Percentiles rank a stretch among this genome's conserved stretches.
These are phyloP conservation scores for Umbelopsis sp. DNA, from an alignment of 192 early-diverging fungal species.

Conservation along the genomic window DNA sequence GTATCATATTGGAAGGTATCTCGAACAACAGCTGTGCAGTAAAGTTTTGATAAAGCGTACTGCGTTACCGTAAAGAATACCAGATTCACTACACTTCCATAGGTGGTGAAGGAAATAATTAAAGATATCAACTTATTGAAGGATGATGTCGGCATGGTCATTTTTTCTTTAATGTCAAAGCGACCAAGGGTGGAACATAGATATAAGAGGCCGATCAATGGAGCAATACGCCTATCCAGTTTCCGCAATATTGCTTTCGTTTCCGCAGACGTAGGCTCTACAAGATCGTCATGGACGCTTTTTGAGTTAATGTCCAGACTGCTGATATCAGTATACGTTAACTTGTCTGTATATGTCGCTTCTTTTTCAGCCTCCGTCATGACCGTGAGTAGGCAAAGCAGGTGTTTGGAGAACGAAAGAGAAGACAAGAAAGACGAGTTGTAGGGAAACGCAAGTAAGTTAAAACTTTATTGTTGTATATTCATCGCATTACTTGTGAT, in stretches of 20 bases:
- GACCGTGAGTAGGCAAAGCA: too few species aligned
- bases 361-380: background rate
- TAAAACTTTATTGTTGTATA: too few species aligned
- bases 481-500: too few species aligned
- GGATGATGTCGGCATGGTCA: background rate
- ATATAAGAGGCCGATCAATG: conserved; percentile 64
- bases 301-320: background rate
- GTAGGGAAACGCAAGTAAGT: too few species aligned
- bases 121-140: background rate
- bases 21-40: conserved; percentile 65
- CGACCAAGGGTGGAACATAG: conserved; percentile 71
- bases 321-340: background rate
- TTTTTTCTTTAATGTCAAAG: conserved; percentile 59
- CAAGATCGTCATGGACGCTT: background rate
- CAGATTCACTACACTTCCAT: conserved; percentile 28
- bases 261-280: conserved; percentile 26
- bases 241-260: conserved; percentile 53
- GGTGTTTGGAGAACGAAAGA: background rate
- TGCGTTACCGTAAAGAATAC: background rate
- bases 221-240: conserved; percentile 65
- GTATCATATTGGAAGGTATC: conserved; percentile 70
- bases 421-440: background rate
- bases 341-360: background rate
- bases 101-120: conserved; percentile 57
- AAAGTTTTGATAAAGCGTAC: background rate